Evolutionary conservation across 2,329 filamentous ascomycete genomes (phyloP).

Genomic region (Microascus cirrosus): DNA sequence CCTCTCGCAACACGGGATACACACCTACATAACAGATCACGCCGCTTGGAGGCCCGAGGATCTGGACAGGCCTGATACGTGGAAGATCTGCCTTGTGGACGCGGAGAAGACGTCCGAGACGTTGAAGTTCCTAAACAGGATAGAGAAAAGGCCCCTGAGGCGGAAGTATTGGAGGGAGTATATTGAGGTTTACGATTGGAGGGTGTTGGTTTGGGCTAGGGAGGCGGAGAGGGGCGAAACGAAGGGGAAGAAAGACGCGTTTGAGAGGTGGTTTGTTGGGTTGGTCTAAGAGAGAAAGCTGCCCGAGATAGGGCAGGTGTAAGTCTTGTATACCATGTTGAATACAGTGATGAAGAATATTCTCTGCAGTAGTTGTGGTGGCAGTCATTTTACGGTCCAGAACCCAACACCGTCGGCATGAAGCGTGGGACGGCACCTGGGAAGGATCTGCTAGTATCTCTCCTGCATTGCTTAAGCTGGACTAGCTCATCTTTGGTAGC

Average conservation of each 20-base stretch:
- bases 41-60: slow-evolving; percentile 18
- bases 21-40: slow-evolving; percentile 19
- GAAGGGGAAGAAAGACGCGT: slow-evolving; percentile 25
- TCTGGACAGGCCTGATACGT: not conserved
- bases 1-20: slow-evolving; percentile 29
- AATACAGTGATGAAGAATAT: no score
- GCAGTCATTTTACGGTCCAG: no score
- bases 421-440: no score
- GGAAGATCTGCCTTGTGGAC: slow-evolving; percentile 25
- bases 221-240: slow-evolving; percentile 19
- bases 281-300: slow-evolving; percentile 16
- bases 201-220: slow-evolving; percentile 27
- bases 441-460: no score
- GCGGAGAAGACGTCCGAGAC: slow-evolving; percentile 19
- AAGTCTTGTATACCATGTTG: no score
- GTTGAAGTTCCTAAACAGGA: slow-evolving; percentile 17
- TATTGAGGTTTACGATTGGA: slow-evolving; percentile 35
- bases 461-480: no score
- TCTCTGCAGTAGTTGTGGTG: no score
- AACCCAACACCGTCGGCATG: no score
- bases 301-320: no score
- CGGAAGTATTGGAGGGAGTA: slow-evolving; percentile 19
- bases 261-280: slow-evolving; percentile 31
- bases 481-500: no score
- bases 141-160: slow-evolving; percentile 17